These are phyloP conservation scores for Vanrija pseudolonga DNA, from an alignment of 1,284 basidiomycete species.

Conservation along the genomic window DNA sequence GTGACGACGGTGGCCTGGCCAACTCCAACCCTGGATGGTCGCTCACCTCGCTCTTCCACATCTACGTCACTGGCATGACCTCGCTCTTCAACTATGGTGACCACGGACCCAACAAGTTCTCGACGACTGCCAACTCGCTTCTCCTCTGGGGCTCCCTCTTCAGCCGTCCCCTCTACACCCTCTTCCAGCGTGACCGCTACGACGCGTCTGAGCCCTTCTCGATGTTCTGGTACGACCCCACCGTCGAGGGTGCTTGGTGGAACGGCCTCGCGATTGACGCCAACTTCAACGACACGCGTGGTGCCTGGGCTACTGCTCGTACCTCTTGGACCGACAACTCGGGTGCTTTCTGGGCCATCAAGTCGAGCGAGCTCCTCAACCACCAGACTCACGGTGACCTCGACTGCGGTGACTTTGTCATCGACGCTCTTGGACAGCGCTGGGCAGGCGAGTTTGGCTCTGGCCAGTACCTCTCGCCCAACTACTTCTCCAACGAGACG, in stretches of 20 bases:
- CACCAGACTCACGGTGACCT: conserved; percentile 93
- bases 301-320: conserved; percentile 87
- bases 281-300: conserved; percentile 66
- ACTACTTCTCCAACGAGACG: conserved; percentile 73
- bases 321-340: conserved; percentile 86
- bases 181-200: conserved; percentile 88
- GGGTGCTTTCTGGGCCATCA: conserved; percentile 81
- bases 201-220: conserved; percentile 88
- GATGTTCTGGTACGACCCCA: conserved; percentile 97
- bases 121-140: conserved; percentile 53
- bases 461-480: conserved; percentile 69
- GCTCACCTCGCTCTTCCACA: conserved; percentile 82
- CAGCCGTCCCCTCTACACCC: conserved; percentile 66
- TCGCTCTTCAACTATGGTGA: conserved; percentile 91
- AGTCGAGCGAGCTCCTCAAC: conserved; percentile 69
- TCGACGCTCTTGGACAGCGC: conserved; percentile 89
- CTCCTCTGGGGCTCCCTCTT: conserved; percentile 65
- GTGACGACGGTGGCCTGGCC: conserved; percentile 67
- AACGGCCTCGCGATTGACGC: conserved; percentile 75
- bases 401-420: conserved; percentile 87
- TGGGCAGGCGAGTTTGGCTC: conserved; percentile 96
- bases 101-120: conserved; percentile 86
- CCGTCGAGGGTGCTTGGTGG: conserved; percentile 84
- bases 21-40: conserved; percentile 65
- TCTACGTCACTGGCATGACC: conserved; percentile 79